Evolutionary conservation across 768 basidiomycete species (phyloP), one percentile per base, ranked within the genome.

Genomic region (Amanita polypyramis): DNA sequence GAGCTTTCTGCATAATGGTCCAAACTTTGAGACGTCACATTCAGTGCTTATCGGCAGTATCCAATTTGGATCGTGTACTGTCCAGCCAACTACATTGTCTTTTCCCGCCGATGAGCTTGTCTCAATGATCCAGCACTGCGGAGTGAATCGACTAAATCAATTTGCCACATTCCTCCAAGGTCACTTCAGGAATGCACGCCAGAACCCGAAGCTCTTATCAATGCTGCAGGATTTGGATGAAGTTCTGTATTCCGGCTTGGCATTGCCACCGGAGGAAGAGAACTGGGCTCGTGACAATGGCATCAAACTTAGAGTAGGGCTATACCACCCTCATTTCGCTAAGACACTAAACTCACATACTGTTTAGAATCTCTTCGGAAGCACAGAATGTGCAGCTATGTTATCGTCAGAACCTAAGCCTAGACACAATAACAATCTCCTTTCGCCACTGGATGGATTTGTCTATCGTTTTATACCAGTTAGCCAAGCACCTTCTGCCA

Each of bases 371-470:
- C 68, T 85, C 14, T 89, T 88, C 58, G 87, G 87, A 14, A 85
- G 77, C 61, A 90, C 87, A 1, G 87, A 90, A 68, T 76, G 82
- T 51, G 85, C 84, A 35, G 80, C 76, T 1, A 83, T 83, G 72
- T 66, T 90, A 45, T 60, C 79, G 21, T 81, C 83, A 10, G 56
- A 68, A 37, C 80, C 79, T 37, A 76, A 73, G 29, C 63, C 67
- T 47, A 77, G 74, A 33, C 66, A 63, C 41, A 69, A 75, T 50
- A 73, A 72, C 47, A 68, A 68, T 33, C 65, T 77, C 49, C 72
- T 88, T 36, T 70, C 69, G 21, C 68, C 78, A 9, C 60, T 86
- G n/a, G 73, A 78, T 19, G 76, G 77, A 37, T 77, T 79, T 17
- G 71, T 72, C 12, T 89, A 87, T 54, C 72, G 66, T n/a, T 88